These are phyloP conservation scores for Benincasa hispida DNA, from an alignment of 306 rosid genomes.

Conservation along the genomic window DNA sequence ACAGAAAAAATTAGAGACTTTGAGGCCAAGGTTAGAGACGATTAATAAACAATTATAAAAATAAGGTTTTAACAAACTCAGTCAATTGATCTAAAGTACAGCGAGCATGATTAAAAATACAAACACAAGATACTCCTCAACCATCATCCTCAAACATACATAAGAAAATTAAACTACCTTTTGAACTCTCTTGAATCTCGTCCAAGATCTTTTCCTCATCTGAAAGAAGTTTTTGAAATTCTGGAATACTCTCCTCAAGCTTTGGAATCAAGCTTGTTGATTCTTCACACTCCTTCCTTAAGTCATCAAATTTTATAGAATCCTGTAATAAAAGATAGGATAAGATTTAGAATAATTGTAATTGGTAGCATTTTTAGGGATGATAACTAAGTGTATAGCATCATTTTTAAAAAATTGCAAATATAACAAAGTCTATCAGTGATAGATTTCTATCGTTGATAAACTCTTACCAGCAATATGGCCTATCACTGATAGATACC, in stretches of 20 bases:
- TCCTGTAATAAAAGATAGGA: constrained; percentile 41
- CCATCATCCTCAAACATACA: neutral
- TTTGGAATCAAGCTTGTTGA: constrained; percentile 64
- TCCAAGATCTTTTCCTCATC: constrained; percentile 76
- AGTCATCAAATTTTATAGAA: constrained; percentile 43
- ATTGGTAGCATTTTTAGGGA: no score
- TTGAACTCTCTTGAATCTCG: constrained; percentile 63
- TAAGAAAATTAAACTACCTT: constrained; percentile 32
- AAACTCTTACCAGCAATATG: no score
- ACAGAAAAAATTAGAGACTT: neutral
- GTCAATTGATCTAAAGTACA: neutral
- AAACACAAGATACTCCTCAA: neutral
- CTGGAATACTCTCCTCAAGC: constrained; percentile 63
- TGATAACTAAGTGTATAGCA: no score
- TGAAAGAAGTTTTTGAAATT: constrained; percentile 53
- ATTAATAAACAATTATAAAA: neutral
- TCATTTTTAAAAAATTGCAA: no score
- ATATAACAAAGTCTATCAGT: no score
- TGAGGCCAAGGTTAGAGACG: neutral
- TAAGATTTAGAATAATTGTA: no score
- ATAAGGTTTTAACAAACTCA: neutral
- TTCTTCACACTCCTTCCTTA: constrained; percentile 60
- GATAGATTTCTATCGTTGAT: no score
- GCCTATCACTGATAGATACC: no score
- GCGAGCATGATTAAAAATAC: neutral